Evolutionary conservation across 495 filamentous ascomycete genomes (phyloP), one percentile per base, ranked within the genome.

Genomic region (Evansstolkia leycettana): DNA sequence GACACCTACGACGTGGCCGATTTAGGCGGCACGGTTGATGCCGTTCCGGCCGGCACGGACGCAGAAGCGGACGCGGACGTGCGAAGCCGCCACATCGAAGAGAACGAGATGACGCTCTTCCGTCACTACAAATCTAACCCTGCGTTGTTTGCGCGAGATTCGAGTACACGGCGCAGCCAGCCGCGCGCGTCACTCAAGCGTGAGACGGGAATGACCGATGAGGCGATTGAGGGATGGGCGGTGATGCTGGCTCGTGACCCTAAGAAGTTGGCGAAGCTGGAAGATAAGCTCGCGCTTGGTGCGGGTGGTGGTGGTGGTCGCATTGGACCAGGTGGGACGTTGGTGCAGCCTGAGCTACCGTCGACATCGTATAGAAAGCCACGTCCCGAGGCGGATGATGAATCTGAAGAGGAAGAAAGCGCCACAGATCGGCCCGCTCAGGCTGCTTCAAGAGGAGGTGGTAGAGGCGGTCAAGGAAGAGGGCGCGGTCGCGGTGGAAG

Each of bases 1-100:
- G 90, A 98, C 50, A 96, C 90, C 1, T 98, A 98, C 57, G 90
- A 98, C 46, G 70, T 76, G 7, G 82, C 72, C 27, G 90, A 96
- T 45, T 86, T 95, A 5, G 90, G 90, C 36, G 84, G 88, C 8
- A 82, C 83, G 2, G 75, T 94, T 7, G 82, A 92, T 37, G 54
- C 67, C 23, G 55, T 60, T 1, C 54, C 62, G 13, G 36, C 53
- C 17, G 60, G 61, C 35, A 53, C 56, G 23, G 62, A 63, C 31
- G 49, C 52, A 16, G 65, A 65, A 14, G 46, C 52, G 10, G 54
- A 58, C 11, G 53, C 55, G 28, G 56, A 66, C 29, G 49, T 39
- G 17, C 44, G 47, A 28, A 69, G 44, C 27, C 38, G 42, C 24
- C 42, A 43, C 26, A 36, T 46, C 36, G 58, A 65, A 8, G 55